Base-by-base conservation (phyloP, 2,329 filamentous ascomycete species). In the Penicillium sp. region DNA sequence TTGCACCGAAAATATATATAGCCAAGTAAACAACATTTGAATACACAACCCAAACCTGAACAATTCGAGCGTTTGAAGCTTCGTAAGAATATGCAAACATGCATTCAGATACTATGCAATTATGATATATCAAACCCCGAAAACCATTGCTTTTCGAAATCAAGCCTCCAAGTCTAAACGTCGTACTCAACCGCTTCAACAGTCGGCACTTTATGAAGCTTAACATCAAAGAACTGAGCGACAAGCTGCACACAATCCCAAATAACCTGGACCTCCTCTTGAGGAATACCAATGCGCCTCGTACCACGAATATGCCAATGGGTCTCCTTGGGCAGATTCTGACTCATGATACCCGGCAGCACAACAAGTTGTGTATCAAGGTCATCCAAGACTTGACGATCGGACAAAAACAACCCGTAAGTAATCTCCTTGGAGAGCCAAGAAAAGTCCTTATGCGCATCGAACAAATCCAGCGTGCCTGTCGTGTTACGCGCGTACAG, bases 361-460 rank as follows among this genome's bases (percentile, higher is more conserved):
- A 77, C 75, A 25, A 80, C 73, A 27, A 79, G 59, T 62, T 79
- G 70, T 9, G 78, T 78, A 64, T 80, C 78, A 2, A 79, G 56
- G 48, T 74, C 69, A 49, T 75, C 68, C 51, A 79, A 58, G 9
- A 76, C 66, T 44, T 71, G 68, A 16, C 77, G 72, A 63, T 79
- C 78, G 15, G 74, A 74, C 46, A 79, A 68, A 50, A 83, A 80
- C 68, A 83, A 64, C 13, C 78, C 78, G 77, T 96, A 96, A 2
- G 84, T 86, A 15, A 88, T 84, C 19, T 88, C 89, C 50, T 90
- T 80, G 73, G 92, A 89, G 75, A 95, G 83, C 68, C 85, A 87
- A 10, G 84, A 80, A 71, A 96, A 91, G 33, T 77, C 72, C 21
- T 58, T 59, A 48, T 74, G 72, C 25, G 70, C 68, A 15, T 39